These are phyloP conservation scores for Colletotrichum orchidophilum DNA, from an alignment of 2,329 filamentous ascomycete species.

Conservation along the genomic window DNA sequence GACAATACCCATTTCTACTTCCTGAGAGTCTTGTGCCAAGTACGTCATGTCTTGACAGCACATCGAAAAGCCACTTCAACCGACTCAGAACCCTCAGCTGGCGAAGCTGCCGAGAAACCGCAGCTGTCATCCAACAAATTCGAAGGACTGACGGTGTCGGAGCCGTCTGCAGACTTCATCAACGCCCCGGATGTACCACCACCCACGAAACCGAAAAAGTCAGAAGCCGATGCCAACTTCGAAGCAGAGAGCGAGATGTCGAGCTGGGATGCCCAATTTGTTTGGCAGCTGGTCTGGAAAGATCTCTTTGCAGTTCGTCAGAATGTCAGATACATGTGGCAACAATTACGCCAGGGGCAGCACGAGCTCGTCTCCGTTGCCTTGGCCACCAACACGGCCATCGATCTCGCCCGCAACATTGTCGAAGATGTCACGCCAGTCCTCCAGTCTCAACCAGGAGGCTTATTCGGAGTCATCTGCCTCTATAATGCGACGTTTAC, in stretches of 20 bases:
- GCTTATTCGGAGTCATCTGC: not conserved
- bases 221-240: not conserved
- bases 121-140: not conserved
- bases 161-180: not conserved
- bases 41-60: not conserved
- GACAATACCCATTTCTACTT: not conserved
- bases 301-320: not conserved
- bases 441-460: not conserved
- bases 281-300: not conserved
- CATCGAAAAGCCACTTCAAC: not conserved
- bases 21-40: not conserved
- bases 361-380: not conserved
- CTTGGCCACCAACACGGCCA: not conserved
- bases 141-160: not conserved
- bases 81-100: not conserved
- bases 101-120: not conserved
- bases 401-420: not conserved
- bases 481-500: not conserved
- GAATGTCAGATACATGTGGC: not conserved
- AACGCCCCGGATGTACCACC: not conserved
- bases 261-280: not conserved
- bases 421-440: not conserved
- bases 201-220: not conserved
- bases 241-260: not conserved
- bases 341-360: not conserved